A percentile compares a stretch with the other conserved stretches of the same genome.
These are phyloP conservation scores for Myriangium duriaei DNA, from an alignment of 2,329 filamentous ascomycete genomes.

Conservation along the genomic window DNA sequence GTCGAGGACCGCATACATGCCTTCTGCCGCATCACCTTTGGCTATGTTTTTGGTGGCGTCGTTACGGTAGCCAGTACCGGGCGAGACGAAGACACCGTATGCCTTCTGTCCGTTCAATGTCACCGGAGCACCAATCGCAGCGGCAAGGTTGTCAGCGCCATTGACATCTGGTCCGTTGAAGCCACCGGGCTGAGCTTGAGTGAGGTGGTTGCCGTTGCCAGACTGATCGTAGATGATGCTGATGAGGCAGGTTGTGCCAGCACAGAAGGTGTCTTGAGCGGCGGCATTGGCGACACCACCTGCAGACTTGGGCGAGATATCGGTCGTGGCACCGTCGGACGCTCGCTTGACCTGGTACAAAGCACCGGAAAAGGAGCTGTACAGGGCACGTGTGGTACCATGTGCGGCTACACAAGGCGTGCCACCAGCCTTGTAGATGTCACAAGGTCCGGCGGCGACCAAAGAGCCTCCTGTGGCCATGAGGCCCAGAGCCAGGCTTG, in stretches of 20 bases:
- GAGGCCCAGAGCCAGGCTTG: too few relatives aligned
- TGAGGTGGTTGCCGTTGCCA: conserved; percentile 48
- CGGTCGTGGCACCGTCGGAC: conserved; percentile 37
- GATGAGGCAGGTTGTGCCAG: conserved; percentile 17
- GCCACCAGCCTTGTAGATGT: conserved; percentile 45
- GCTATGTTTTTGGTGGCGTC: conserved; percentile 41
- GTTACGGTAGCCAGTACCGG: conserved; percentile 52
- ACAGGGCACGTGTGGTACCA: conserved; percentile 52
- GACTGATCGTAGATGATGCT: conserved; percentile 48
- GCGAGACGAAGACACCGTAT: conserved; percentile 51
- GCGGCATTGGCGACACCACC: conserved; percentile 52
- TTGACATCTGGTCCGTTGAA: conserved; percentile 43
- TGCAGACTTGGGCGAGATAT: conserved; percentile 40
- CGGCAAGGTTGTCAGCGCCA: conserved; percentile 49
- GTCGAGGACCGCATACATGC: conserved; percentile 49
- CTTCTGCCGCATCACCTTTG: conserved; percentile 42
- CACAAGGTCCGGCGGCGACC: conserved; percentile 45
- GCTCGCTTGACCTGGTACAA: conserved; percentile 50
- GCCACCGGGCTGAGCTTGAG: conserved; percentile 44
- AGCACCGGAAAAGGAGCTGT: conserved; percentile 38
- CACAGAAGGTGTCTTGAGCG: conserved; percentile 32
- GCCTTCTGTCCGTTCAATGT: conserved; percentile 42
- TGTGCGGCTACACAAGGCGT: conserved; percentile 54
- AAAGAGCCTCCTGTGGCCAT: too few relatives aligned
- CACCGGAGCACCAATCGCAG: conserved; percentile 48